phyloP scores from a whole-genome alignment of 495 filamentous ascomycete species.

The Clavariopsis aquatica region DNA sequence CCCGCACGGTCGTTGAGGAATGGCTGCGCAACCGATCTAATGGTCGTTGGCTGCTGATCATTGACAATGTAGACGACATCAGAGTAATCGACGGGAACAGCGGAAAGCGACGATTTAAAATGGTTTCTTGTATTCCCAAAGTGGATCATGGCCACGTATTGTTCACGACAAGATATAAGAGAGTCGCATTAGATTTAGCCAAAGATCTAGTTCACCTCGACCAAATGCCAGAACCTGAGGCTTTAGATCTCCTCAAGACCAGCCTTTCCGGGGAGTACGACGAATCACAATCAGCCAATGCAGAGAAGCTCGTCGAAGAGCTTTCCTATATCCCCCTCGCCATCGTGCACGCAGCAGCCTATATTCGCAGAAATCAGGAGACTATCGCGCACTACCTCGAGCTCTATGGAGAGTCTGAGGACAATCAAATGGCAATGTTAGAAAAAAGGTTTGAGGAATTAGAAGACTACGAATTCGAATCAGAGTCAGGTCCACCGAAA shows the following conservation, averaged over 20 bases:
- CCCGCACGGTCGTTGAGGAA: constrained; percentile 9
- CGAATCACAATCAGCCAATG: not conserved
- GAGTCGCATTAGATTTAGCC: constrained; percentile 6
- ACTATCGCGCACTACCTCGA: constrained; percentile 24
- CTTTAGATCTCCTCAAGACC: constrained; percentile 8
- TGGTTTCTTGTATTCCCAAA: constrained; percentile 20
- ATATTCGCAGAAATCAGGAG: constrained; percentile 6
- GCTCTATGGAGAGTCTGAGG: constrained; percentile 12
- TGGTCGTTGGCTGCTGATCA: constrained; percentile 16
- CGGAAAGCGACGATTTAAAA: constrained; percentile 9
- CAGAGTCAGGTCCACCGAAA: constrained; percentile 1
- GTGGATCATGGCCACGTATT: constrained; percentile 21
- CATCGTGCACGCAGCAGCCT: constrained; percentile 13
- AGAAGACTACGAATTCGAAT: constrained; percentile 1
- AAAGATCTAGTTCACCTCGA: constrained; percentile 11
- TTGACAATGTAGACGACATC: constrained; percentile 14
- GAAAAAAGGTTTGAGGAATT: not conserved
- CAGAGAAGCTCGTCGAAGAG: constrained; percentile 7
- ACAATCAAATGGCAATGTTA: constrained; percentile 6
- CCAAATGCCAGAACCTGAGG: constrained; percentile 9
- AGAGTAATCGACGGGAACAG: constrained; percentile 12
- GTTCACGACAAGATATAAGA: constrained; percentile 13
- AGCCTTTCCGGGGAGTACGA: not conserved
- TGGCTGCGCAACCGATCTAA: constrained; percentile 17
- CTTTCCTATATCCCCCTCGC: constrained; percentile 19